Percentiles rank a stretch among this genome's conserved stretches.
Conservation (phyloP, 2,329 filamentous ascomycete genomes). For the Ramichloridium luteum region DNA sequence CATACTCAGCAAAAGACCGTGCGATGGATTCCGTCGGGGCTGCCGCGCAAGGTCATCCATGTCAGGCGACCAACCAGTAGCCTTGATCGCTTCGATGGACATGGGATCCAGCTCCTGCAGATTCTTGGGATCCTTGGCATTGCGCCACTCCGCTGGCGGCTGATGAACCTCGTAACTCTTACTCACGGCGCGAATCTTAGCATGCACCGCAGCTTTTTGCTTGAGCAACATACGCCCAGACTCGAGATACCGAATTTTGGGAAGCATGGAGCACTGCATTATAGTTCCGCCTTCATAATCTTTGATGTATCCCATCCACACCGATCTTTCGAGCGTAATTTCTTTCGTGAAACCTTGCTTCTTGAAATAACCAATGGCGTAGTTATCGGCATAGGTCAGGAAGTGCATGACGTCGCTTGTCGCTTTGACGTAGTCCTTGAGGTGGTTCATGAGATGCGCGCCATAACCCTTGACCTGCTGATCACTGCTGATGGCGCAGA, state of each 20-base stretch:
- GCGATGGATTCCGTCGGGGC: slow-evolving; percentile 89
- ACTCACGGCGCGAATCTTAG: slow-evolving; percentile 85
- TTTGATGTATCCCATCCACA: slow-evolving; percentile 99
- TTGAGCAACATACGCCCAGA: slow-evolving; percentile 87
- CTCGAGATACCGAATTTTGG: slow-evolving; percentile 87
- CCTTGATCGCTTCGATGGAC: slow-evolving; percentile 72
- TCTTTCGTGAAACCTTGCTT: slow-evolving; percentile 99
- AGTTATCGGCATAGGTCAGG: slow-evolving; percentile 96
- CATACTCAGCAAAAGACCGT: slow-evolving; percentile 83
- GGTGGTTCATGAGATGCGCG: slow-evolving; percentile 91
- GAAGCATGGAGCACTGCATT: slow-evolving; percentile 98
- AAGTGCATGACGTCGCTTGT: slow-evolving; percentile 98
- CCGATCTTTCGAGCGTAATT: slow-evolving; percentile 76
- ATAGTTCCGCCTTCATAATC: slow-evolving; percentile 98
- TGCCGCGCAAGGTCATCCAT: slow-evolving; percentile 96
- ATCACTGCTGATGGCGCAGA: slow-evolving; percentile 93
- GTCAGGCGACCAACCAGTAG: slow-evolving; percentile 87
- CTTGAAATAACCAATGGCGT: slow-evolving; percentile 97
- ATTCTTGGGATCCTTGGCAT: slow-evolving; percentile 34
- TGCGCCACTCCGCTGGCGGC: slow-evolving; percentile 77
- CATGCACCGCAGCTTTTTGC: slow-evolving; percentile 89
- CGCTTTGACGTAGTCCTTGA: slow-evolving; percentile 96
- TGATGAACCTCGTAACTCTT: slow-evolving; percentile 78
- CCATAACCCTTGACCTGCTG: slow-evolving; percentile 99
- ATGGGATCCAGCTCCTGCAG: slow-evolving; percentile 69